Evolutionary conservation across 192 early-diverging fungal genomes (phyloP).

Genomic region (Rhizophagus prolifer): DNA sequence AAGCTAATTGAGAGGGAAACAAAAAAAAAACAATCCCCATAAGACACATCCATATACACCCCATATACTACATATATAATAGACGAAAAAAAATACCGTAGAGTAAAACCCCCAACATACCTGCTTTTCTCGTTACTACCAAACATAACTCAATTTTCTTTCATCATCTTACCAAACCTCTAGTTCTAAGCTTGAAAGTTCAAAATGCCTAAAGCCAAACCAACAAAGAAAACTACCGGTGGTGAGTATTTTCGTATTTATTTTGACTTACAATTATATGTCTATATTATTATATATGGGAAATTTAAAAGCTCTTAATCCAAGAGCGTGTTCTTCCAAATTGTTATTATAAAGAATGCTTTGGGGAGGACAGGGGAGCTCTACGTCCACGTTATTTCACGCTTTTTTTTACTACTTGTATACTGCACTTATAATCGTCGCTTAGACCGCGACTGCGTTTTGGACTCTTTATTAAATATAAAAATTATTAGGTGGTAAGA

Average conservation of each 20-base stretch:
- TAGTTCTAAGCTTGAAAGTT: slow-evolving; percentile 20
- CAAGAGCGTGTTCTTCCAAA: slow-evolving; percentile 26
- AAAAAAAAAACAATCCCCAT: slow-evolving; percentile 11
- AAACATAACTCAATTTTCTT: slow-evolving; percentile 11
- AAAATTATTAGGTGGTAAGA: slow-evolving; percentile 30
- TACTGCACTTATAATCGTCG: slow-evolving; percentile 1
- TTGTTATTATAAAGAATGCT: not conserved
- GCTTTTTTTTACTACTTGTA: slow-evolving; percentile 19
- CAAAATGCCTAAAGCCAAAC: slow-evolving; percentile 54
- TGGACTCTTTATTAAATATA: not conserved
- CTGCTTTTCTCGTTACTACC: slow-evolving; percentile 18
- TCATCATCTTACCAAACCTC: slow-evolving; percentile 25
- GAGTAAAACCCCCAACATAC: slow-evolving; percentile 23
- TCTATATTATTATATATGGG: slow-evolving; percentile 23
- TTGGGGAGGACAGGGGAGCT: not conserved
- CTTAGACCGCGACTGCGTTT: slow-evolving; percentile 28
- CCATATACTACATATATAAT: slow-evolving; percentile 22
- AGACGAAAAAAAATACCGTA: slow-evolving; percentile 15
- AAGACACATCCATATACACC: slow-evolving; percentile 5
- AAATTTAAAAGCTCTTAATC: slow-evolving; percentile 25
- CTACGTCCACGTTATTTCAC: slow-evolving; percentile 28
- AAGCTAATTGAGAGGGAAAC: not conserved
- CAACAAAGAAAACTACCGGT: slow-evolving; percentile 44
- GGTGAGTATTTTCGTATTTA: slow-evolving; percentile 20
- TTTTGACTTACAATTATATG: not conserved